Evolutionary conservation across 805 yeast species (phyloP), one percentile per base, ranked within the genome.

Genomic region (Jamesozyma rosinii): DNA sequence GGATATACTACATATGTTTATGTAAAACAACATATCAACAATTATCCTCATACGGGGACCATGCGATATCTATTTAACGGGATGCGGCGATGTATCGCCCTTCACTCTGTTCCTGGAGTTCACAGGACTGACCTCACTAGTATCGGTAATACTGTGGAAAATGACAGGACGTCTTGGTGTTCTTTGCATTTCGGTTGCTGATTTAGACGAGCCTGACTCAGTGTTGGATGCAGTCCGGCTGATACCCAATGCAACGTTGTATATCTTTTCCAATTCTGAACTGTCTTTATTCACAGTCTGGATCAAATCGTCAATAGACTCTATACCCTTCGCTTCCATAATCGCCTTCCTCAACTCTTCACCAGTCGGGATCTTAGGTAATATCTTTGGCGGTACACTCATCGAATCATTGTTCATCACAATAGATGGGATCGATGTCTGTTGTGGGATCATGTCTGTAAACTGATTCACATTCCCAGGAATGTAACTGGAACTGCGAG

Each of bases 321-420:
- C 79, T 42, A 81, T 77, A 49, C 90, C 90, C 53, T 81, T 82
- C 3, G 88, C 87, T 45, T 77, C 76, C 42, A 83, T 79, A 22
- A 83, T 81, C 0, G 75, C 75, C 29, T 69, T 69, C 42, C 76
- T 61, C 18, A 72, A 49, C 46, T 71, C 75, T 4, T 69, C 65
- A 52, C 76, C 77, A 3, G 75, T 63, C 10, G 74, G 73, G 19
- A 68, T 55, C 47, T 63, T 66, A 3, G 67, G 59, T 20, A 67
- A 57, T 29, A 61, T 44, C 30, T 49, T 54, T 34, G 51, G 44
- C 19, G 37, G 31, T 40, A 14, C 3, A 13, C 4, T 37, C 30
- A 26, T 37, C 10, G 31, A 5, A 26, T 37, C 32, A 14, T 18
- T 10, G 9, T 5, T 22, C 4, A 13, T 44, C 38, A 32, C 18